Evolutionary conservation across 108 stramenopile genomes (phyloP), one percentile per base, ranked within the genome.

Genomic region (Fragilariopsis cylindrus): DNA sequence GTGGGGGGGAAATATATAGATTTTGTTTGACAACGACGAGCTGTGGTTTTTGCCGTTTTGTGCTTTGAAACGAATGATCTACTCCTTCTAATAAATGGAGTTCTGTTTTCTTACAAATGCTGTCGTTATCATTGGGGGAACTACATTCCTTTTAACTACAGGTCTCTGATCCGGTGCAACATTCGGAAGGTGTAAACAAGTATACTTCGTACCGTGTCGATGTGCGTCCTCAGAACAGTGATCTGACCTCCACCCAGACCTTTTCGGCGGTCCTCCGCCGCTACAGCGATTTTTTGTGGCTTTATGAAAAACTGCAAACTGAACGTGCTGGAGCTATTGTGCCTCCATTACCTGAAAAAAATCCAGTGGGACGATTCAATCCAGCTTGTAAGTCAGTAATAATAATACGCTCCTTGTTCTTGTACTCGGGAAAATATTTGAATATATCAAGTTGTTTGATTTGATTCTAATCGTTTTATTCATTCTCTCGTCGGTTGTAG

Each of bases 321-420:
- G 96, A 96, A 76, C 84, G 90, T 18, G 93, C 97, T 11, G 98
- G 98, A 12, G 78, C 91, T 56, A 96, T 99, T 55, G 82, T 98
- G 11, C 98, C 98, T n/a, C 97, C 97, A 9, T 76, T 99, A 53
- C 98, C 98, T 0, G 98, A 98, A 65, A 99, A 99, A 77, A 89
- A 97, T 69, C 92, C 96, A 3, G 92, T 98, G 8, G 84, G 88
- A 12, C 90, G 97, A 44, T 98, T 98, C 74, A 83, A 85, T 55
- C 87, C 95, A n/a, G 85, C 83, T 49, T 98, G 30, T 30, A 30
- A 30, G 30, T 30, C 30, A 30, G 30, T 30, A 30, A 30, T 30
- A 30, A 94, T 77, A 30, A 30, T 30, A 30, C 30, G 30, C 30
- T 30, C 30, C 30, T 30, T 30, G 30, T 30, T 30, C 74, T 54